Evolutionary conservation across 306 rosid species (phyloP), one percentile per base, ranked within the genome.

Genomic region (Corylus avellana): DNA sequence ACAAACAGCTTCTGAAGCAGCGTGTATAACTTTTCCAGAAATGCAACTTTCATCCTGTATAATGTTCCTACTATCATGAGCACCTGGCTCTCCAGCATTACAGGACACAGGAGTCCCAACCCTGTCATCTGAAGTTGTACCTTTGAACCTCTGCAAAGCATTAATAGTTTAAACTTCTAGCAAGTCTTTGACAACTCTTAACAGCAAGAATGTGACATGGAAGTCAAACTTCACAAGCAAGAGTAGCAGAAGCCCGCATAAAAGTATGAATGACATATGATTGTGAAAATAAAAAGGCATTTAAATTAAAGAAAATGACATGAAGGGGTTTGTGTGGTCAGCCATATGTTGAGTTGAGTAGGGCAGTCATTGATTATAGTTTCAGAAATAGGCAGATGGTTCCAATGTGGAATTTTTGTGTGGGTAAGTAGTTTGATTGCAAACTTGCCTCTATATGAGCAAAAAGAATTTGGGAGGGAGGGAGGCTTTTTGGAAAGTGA

Each of bases 191-290:
- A 47, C 75, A 81, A 61, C 84, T 22, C 72, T 89, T 74, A 79
- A 88, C 96, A 84, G 92, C 84, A 84, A 72, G 68, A 77, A 70
- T 81, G 61, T 81, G 56, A 75, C 82, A 82, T 48, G 61, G 53
- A 46, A 75, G 32, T 81, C 72, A 84, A 64, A 78, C 61, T 79
- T 64, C 49, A 74, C 75, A 79, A 39, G 32, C 20, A 81, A 74
- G 48, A 47, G 14, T 58, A 29, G 70, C 42, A 20, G 46, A 57
- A 74, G 9, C 7, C 50, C 55, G 68, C 68, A 75, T 48, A 72
- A 70, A 80, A 63, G 75, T 75, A 32, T 27, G 12, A 70, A 74
- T 54, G 50, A 72, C 63, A 54, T 59, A 70, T 66, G 39, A 29
- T 55, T 54, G 66, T 56, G 42, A 76, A 1, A 29, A 29, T 2